These are phyloP conservation scores for Tinospora cordifolia DNA, from an alignment of 164 flowering plant genomes.

Conservation along the genomic window DNA sequence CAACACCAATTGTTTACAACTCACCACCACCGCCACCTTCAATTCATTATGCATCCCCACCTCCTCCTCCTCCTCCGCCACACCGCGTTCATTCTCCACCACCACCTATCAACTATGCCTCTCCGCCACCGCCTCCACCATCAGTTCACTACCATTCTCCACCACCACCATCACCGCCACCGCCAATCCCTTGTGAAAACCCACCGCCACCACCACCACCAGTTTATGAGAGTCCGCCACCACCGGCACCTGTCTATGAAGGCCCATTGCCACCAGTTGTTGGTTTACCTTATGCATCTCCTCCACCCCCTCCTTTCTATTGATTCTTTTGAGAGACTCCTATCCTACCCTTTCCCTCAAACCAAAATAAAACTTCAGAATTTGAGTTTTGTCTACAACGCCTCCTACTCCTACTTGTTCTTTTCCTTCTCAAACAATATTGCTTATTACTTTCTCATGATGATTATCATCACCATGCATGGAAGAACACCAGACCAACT, in stretches of 20 bases:
- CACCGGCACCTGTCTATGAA: slow-evolving; percentile 20
- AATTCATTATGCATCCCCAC: not conserved
- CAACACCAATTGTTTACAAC: not conserved
- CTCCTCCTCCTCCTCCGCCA: not conserved
- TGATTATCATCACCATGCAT: not conserved
- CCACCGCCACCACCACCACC: not conserved
- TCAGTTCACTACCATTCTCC: not conserved
- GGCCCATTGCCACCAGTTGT: slow-evolving; percentile 10
- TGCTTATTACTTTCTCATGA: not conserved
- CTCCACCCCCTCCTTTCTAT: slow-evolving; percentile 14
- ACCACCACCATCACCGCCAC: slow-evolving; percentile 2
- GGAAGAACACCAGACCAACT: too few species aligned
- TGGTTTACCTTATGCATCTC: slow-evolving; percentile 9
- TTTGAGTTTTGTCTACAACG: slow-evolving; percentile 10
- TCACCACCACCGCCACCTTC: slow-evolving; percentile 2
- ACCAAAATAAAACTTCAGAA: not conserved
- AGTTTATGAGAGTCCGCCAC: slow-evolving; percentile 10
- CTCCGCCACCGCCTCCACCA: not conserved
- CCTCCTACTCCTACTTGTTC: not conserved
- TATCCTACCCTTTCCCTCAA: slow-evolving; percentile 27
- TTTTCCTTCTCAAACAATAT: not conserved
- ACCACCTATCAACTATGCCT: not conserved
- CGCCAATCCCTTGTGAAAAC: not conserved
- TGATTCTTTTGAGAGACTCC: slow-evolving; percentile 63
- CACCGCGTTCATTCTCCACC: not conserved